Conservation (phyloP, 2,329 filamentous ascomycete species). For the Venturia nashicola region DNA sequence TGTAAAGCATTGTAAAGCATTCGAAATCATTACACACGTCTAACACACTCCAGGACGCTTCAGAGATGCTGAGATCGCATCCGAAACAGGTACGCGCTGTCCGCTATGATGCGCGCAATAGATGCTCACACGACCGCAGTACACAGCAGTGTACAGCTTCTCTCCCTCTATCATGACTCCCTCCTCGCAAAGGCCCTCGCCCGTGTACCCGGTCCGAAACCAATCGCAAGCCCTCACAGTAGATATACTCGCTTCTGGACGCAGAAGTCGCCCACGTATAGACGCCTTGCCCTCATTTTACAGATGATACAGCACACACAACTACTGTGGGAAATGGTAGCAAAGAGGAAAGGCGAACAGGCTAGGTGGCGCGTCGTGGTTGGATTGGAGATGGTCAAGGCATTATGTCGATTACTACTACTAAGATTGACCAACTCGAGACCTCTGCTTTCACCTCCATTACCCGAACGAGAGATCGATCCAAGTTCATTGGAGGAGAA, state of each 20-base stretch:
- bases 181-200: constrained; percentile 58
- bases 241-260: constrained; percentile 55
- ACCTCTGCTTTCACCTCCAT: constrained; percentile 67
- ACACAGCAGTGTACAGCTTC: constrained; percentile 76
- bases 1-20: constrained; percentile 12
- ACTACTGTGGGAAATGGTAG: constrained; percentile 93
- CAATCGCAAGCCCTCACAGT: constrained; percentile 44
- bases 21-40: neutral
- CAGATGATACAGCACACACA: constrained; percentile 93
- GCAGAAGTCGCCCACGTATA: constrained; percentile 55
- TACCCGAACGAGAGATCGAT: constrained; percentile 76
- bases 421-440: constrained; percentile 72
- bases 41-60: constrained; percentile 50
- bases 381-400: constrained; percentile 74
- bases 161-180: constrained; percentile 86
- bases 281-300: constrained; percentile 66
- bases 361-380: constrained; percentile 80
- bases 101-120: constrained; percentile 12
- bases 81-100: constrained; percentile 56
- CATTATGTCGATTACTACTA: constrained; percentile 67
- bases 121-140: constrained; percentile 31
- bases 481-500: constrained; percentile 46
- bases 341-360: constrained; percentile 71
- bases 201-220: constrained; percentile 40
- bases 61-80: constrained; percentile 86